A percentile compares a stretch with the other conserved stretches of the same genome.
Evolutionary conservation across 768 basidiomycete species (phyloP).

Genomic region (Bullera alba): DNA sequence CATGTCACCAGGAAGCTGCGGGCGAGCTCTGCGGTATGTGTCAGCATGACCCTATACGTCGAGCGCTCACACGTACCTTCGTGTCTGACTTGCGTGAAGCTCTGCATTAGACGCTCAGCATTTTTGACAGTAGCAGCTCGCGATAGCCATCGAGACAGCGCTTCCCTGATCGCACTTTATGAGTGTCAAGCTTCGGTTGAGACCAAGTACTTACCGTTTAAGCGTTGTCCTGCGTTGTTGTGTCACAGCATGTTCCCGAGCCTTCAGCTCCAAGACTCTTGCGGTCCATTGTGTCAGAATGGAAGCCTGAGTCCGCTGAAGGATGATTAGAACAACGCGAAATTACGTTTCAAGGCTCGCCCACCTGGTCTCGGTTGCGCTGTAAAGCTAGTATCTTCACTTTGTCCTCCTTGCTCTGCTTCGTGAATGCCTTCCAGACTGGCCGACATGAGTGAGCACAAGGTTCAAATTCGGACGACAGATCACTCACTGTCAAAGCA

Average conservation of each 20-base stretch:
- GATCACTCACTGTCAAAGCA: constrained; percentile 26
- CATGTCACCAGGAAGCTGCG: neutral
- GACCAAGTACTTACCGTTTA: constrained; percentile 2
- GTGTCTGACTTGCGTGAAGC: constrained; percentile 6
- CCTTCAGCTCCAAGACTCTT: constrained; percentile 30
- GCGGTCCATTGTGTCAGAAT: constrained; percentile 24
- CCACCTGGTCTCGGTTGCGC: constrained; percentile 1
- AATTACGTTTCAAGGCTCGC: neutral
- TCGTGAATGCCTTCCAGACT: constrained; percentile 19
- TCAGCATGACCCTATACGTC: neutral
- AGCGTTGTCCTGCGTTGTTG: constrained; percentile 10
- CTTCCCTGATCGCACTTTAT: constrained; percentile 4
- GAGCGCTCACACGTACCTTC: constrained; percentile 9
- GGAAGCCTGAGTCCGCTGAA: constrained; percentile 8
- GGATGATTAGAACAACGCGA: constrained; percentile 1
- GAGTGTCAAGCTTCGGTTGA: neutral
- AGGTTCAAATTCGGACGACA: no score
- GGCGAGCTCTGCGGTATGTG: neutral
- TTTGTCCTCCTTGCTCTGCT: neutral
- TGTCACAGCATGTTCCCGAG: constrained; percentile 25
- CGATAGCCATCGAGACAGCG: constrained; percentile 10
- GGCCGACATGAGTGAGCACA: constrained; percentile 2
- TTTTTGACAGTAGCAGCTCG: neutral
- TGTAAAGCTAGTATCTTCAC: neutral
- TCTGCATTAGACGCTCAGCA: constrained; percentile 4